Evolutionary conservation across 345 rosid genomes (phyloP).

Genomic region (Ceriops tagal): DNA sequence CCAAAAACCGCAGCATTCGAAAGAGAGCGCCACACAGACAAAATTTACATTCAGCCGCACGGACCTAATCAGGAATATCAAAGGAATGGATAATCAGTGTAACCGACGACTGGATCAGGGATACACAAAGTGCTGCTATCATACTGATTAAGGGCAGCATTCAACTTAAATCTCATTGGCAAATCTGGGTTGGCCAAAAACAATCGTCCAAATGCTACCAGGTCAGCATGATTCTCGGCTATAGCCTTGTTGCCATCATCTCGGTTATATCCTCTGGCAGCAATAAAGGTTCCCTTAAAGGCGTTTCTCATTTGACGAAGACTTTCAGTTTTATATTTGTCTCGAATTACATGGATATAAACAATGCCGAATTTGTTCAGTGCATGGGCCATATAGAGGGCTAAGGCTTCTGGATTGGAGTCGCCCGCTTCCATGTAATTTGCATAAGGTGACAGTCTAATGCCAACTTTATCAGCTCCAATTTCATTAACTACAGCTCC

Average conservation of each 20-base stretch:
- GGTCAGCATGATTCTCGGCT: not conserved
- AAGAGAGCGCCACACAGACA: no score
- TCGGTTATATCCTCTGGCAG: not conserved
- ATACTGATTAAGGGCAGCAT: slow-evolving; percentile 1
- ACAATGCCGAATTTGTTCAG: not conserved
- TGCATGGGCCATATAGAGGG: not conserved
- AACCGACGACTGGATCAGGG: not conserved
- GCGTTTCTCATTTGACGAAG: not conserved
- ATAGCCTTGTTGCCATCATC: slow-evolving; percentile 2
- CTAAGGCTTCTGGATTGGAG: not conserved
- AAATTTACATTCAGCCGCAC: no score
- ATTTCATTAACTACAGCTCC: not conserved
- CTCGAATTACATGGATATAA: not conserved
- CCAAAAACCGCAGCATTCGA: no score
- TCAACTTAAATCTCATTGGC: not conserved
- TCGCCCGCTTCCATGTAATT: not conserved
- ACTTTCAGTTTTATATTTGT: not conserved
- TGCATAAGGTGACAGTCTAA: not conserved
- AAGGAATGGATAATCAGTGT: not conserved
- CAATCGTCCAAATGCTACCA: slow-evolving; percentile 1
- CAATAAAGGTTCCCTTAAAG: not conserved
- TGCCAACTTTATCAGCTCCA: not conserved
- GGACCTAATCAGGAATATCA: no score
- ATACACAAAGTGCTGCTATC: not conserved
- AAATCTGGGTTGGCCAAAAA: slow-evolving; percentile 8